These are phyloP conservation scores for Chaetomium tenue DNA, from an alignment of 495 filamentous ascomycete species.

Conservation along the genomic window DNA sequence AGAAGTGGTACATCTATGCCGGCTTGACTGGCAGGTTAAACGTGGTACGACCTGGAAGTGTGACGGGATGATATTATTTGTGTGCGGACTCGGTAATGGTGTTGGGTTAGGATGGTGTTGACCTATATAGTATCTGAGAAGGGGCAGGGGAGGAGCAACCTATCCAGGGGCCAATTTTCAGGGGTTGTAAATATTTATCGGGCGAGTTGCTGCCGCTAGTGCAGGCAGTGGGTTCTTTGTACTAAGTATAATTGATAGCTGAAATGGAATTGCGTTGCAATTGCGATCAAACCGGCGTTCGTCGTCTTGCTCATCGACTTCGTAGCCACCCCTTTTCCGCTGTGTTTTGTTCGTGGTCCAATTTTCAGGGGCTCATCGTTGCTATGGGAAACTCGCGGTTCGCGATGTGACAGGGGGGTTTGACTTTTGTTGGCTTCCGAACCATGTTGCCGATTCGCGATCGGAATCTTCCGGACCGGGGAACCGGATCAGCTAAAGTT, in stretches of 20 bases:
- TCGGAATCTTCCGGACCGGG: constrained; percentile 27
- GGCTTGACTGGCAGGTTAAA: background rate
- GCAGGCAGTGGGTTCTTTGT: background rate
- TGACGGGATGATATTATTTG: too few species aligned
- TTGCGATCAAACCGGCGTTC: background rate
- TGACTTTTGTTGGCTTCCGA: constrained; percentile 4
- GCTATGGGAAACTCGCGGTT: background rate
- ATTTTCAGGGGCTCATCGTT: constrained; percentile 14
- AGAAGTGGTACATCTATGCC: background rate
- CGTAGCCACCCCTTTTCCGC: background rate
- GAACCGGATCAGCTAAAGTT: constrained; percentile 17
- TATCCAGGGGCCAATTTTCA: constrained; percentile 11
- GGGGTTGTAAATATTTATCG: constrained; percentile 14
- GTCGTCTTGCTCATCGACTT: background rate
- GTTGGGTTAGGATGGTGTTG: constrained; percentile 12
- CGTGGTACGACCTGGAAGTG: background rate
- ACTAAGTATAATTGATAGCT: constrained; percentile 2
- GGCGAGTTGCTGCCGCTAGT: background rate
- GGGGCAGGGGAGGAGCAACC: background rate
- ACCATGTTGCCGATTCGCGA: constrained; percentile 17
- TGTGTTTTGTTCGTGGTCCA: background rate
- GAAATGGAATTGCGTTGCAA: constrained; percentile 7
- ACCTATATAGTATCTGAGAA: background rate
- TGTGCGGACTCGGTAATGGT: constrained; percentile 10
- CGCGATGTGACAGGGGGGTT: background rate